Evolutionary conservation across 1,139 yeast species (phyloP), one percentile per base, ranked within the genome.

Genomic region (Geotrichum fermentans): DNA sequence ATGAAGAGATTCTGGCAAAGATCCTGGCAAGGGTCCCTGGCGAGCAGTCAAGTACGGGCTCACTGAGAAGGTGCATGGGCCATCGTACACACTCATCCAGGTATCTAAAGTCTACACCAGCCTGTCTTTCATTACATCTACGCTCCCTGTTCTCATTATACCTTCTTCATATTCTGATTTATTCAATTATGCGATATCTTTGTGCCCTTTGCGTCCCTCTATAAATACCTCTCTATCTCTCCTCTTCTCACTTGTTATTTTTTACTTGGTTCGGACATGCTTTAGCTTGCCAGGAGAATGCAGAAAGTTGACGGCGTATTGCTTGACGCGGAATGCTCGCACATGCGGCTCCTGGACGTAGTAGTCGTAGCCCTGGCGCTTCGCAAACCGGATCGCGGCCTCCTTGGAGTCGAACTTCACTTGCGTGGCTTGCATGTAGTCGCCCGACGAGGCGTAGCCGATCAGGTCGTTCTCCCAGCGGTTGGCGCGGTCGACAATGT

Each of bases 391-490:
- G 52, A 85, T 72, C 33, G 96, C 96, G 32, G 86, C 78, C 45
- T 86, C 94, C 69, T 79, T 82, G 49, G 81, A 73, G 61, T 80
- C 83, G 63, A 87, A 87, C 65, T 80, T 80, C 74, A 87, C 69
- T 61, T 76, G 77, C 11, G 54, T 39, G 21, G 47, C 64, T 45
- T 53, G 63, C 94, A 87, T 83, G 68, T 80, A 82, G 67, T 87
- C 96, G 29, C 86, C 80, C 40, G 86, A 73, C 33, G 87, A 78
- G 60, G 86, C 90, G 73, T 85, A 87, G 16, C 96, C 96, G 70
- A 86, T 87, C 62, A 86, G 73, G 62, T 86, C 94, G 67, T 87
- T 86, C 65, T 86, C 95, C 95, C 95, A 87, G 64, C 95, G 74
- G 71, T 86, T 81, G 36, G 85, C 88, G 60, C 83, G 79, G 42